Base-by-base conservation (phyloP, 192 early-diverging fungal genomes). In the Umbelopsis sp. region DNA sequence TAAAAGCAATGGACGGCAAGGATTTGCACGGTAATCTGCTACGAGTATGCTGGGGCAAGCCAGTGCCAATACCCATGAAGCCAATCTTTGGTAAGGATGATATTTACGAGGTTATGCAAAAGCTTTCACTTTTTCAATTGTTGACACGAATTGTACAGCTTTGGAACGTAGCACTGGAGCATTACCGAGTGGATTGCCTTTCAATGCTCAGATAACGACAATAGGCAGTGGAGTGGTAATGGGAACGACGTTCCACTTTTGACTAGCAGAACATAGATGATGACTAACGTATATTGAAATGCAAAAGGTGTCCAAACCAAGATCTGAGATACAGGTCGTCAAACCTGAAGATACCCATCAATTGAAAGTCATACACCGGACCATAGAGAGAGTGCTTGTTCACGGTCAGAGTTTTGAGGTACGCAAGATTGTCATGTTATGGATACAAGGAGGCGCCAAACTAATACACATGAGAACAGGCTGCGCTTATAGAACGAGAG, bases 31-130 rank as follows among this genome's bases (percentile, higher is more conserved):
- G 89, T 0, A 80, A 87, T 66, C 35, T 72, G 3, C 78, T 94
- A 80, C 81, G 86, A 8, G 89, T 95, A 18, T 90, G 88, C 15
- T 97, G 95, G 95, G 92, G 93, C 8, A 94, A 94, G 76, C 84
- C 89, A 10, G 89, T 95, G 18, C 76, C 87, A 0, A 61, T 97
- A 66, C 95, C 95, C 0, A 61, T 81, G 0, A 70, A 88, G 55
- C 94, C 95, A 4, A 79, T 93, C 7, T 95, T 85, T 80, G 87
- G 90, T 90, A 85, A 53, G 75, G 23, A n/a, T 25, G 33, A 66
- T 13, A 6, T 30, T 3, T 6, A 41, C 5, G 10, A 41, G 7
- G 7, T 10, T 9, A 6, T 41, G 37, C 13, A 12, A 5, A 35
- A 12, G 1, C 2, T 61, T 61, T 15, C 0, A 1, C 2, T 61